These are phyloP conservation scores for Collybia mongolica DNA, from an alignment of 768 basidiomycete species.

Conservation along the genomic window DNA sequence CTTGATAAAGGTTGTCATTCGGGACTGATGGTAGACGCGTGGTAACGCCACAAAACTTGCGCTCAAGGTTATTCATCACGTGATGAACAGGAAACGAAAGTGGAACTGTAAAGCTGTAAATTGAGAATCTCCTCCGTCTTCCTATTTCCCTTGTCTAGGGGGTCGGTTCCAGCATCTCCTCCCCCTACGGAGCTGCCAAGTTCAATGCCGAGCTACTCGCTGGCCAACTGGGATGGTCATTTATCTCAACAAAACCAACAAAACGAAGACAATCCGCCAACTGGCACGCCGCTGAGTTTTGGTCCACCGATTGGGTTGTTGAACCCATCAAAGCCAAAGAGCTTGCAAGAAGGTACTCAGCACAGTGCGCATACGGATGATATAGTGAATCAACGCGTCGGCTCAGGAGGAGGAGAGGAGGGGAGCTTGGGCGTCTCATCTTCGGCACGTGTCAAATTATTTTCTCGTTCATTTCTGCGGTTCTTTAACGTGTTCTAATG, in stretches of 20 bases:
- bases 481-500: neutral
- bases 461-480: neutral
- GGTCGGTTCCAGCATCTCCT: neutral
- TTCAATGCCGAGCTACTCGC: constrained; percentile 15
- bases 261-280: neutral
- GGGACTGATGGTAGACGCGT: too few species aligned
- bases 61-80: too few species aligned
- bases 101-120: too few species aligned
- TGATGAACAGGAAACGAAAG: too few species aligned
- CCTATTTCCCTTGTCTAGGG: too few species aligned
- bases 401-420: neutral
- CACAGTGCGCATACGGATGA: neutral
- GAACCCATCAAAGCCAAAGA: neutral
- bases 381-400: neutral
- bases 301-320: neutral
- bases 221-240: constrained; percentile 17
- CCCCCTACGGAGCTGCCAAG: neutral
- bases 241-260: constrained; percentile 4
- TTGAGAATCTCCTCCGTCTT: too few species aligned
- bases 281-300: neutral
- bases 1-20: too few species aligned
- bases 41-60: too few species aligned
- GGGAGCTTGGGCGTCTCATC: neutral
- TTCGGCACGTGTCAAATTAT: constrained; percentile 2
- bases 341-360: too few species aligned